Conservation (phyloP, 2,329 filamentous ascomycete species). For the Aspergillus fumigatus region DNA sequence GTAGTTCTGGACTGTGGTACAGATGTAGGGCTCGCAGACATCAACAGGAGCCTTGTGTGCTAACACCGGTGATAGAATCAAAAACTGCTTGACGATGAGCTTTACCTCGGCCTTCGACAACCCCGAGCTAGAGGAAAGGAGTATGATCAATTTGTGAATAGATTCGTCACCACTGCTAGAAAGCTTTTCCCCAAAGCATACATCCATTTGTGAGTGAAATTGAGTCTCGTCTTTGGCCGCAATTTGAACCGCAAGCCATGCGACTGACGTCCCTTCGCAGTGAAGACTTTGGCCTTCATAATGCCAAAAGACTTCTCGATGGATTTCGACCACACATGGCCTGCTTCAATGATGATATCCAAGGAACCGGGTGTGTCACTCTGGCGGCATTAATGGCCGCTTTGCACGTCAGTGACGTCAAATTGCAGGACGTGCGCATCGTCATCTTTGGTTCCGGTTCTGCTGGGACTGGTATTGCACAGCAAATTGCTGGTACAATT, state of each 20-base stretch:
- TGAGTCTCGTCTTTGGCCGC: neutral
- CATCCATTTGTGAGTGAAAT: conserved; percentile 62
- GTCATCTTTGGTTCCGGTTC: conserved; percentile 77
- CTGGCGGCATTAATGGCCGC: conserved; percentile 76
- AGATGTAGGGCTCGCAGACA: conserved; percentile 43
- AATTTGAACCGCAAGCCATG: neutral
- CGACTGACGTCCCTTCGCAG: conserved; percentile 14
- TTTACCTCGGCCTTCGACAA: conserved; percentile 72
- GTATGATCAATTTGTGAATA: conserved; percentile 74
- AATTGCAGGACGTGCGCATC: conserved; percentile 64
- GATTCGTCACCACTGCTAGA: conserved; percentile 64
- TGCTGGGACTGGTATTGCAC: conserved; percentile 79
- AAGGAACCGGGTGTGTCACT: conserved; percentile 84
- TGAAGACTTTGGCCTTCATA: conserved; percentile 77
- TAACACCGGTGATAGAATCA: conserved; percentile 51
- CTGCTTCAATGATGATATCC: conserved; percentile 89
- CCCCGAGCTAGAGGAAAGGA: conserved; percentile 63
- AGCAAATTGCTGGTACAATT: conserved; percentile 77
- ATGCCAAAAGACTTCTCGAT: conserved; percentile 72
- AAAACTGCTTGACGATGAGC: conserved; percentile 65
- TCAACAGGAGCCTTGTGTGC: neutral
- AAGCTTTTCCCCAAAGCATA: conserved; percentile 74
- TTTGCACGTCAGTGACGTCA: conserved; percentile 62
- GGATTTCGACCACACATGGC: conserved; percentile 67
- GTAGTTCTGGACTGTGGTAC: conserved; percentile 85